These are phyloP conservation scores for Ceratobasidium sp. DNA, from an alignment of 1,284 basidiomycete genomes.

Conservation along the genomic window DNA sequence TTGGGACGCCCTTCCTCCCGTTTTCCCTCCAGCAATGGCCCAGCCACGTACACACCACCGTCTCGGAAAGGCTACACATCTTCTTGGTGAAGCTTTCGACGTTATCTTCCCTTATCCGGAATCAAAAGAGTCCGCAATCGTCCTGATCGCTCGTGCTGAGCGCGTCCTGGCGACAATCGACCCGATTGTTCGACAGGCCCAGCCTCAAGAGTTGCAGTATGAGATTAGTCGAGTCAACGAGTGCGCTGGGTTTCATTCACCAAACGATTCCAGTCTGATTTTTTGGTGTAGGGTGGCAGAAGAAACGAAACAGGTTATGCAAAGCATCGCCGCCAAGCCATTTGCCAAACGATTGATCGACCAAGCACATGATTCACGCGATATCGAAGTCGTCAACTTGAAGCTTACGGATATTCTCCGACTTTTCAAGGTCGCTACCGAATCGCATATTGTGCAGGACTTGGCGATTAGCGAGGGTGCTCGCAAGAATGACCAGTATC, in stretches of 20 bases:
- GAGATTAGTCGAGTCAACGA: constrained; percentile 29
- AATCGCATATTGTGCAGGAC: constrained; percentile 36
- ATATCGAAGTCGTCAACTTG: constrained; percentile 42
- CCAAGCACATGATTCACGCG: constrained; percentile 28
- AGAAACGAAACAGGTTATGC: constrained; percentile 40
- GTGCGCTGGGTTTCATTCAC: background rate
- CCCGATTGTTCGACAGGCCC: constrained; percentile 16
- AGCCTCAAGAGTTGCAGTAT: constrained; percentile 17
- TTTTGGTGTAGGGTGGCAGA: constrained; percentile 18
- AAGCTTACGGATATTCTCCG: constrained; percentile 30
- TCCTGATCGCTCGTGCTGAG: constrained; percentile 39
- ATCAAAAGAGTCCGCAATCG: constrained; percentile 40
- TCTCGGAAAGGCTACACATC: constrained; percentile 23
- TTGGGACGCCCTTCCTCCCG: background rate
- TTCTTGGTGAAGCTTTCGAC: constrained; percentile 42
- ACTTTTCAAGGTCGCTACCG: constrained; percentile 29
- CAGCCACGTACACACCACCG: constrained; percentile 27
- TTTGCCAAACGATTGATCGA: constrained; percentile 35
- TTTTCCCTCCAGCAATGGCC: background rate
- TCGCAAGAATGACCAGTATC: constrained; percentile 39
- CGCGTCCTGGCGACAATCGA: constrained; percentile 25
- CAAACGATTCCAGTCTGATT: background rate
- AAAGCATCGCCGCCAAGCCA: constrained; percentile 27
- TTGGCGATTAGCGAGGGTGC: constrained; percentile 38
- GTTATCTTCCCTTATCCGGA: constrained; percentile 37